These are phyloP conservation scores for Lasiodiplodia theobromae DNA, from an alignment of 2,329 filamentous ascomycete genomes.

Conservation along the genomic window DNA sequence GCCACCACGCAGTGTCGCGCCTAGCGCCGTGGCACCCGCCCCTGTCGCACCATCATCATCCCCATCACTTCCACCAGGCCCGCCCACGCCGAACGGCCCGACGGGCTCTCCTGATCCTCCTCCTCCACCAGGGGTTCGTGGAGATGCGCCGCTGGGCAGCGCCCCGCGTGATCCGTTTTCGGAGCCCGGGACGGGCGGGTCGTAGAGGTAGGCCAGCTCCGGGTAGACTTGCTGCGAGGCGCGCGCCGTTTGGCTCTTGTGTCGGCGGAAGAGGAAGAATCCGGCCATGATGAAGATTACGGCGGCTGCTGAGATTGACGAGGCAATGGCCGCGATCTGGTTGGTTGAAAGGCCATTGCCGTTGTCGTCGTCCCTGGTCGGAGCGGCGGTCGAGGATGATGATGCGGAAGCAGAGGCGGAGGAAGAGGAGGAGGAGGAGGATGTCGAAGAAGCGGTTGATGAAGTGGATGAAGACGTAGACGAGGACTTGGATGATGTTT, in stretches of 20 bases:
- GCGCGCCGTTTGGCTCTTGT: conserved; percentile 32
- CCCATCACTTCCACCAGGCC: not conserved
- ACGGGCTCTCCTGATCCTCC: not conserved
- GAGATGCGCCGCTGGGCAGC: not conserved
- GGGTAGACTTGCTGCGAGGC: conserved; percentile 41
- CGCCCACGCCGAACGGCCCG: conserved; percentile 10
- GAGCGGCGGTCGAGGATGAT: conserved; percentile 21
- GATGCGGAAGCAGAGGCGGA: conserved; percentile 5
- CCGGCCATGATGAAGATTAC: conserved; percentile 44
- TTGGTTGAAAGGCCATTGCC: conserved; percentile 34
- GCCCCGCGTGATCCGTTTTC: not conserved
- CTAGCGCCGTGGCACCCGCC: not conserved
- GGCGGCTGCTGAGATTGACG: conserved; percentile 43
- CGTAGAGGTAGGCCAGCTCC: conserved; percentile 44
- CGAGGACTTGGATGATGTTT: conserved; percentile 17
- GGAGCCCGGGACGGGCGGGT: conserved; percentile 34
- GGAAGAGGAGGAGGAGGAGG: conserved; percentile 24
- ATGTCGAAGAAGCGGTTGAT: not conserved
- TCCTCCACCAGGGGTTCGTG: not conserved
- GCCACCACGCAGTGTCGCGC: not conserved
- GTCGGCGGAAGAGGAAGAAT: conserved; percentile 43
- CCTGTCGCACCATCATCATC: not conserved
- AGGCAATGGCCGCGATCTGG: conserved; percentile 46
- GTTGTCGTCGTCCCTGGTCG: conserved; percentile 25
- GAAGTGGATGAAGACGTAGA: conserved; percentile 17